Conservation (phyloP, 1,284 basidiomycete species). For the Pseudomicrostroma phylloplanum region DNA sequence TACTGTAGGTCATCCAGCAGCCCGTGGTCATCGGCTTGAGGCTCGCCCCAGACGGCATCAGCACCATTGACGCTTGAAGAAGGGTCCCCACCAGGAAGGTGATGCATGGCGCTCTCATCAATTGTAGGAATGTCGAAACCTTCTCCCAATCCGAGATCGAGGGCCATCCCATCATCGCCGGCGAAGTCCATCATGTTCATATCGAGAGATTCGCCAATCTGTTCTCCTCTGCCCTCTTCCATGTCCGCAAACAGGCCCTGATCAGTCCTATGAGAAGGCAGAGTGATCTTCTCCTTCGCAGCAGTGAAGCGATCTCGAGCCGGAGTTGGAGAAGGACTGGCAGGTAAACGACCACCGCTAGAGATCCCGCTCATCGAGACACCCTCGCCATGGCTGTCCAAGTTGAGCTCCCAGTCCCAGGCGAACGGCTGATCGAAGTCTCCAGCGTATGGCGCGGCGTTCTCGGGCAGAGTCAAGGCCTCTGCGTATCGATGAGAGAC, state of each 20-base stretch:
- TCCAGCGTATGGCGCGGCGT: constrained; percentile 22
- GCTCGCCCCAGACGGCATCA: too few species aligned
- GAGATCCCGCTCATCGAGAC: background rate
- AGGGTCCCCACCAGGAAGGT: too few species aligned
- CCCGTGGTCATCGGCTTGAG: too few species aligned
- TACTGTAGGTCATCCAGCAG: too few species aligned
- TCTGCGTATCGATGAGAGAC: constrained; percentile 2
- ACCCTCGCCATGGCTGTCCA: background rate
- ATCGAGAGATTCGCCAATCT: too few species aligned
- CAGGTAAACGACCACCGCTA: background rate
- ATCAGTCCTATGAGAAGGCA: background rate
- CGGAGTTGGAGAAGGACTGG: background rate
- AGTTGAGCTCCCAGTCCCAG: constrained; percentile 6
- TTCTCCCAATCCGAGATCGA: background rate
- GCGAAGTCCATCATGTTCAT: background rate
- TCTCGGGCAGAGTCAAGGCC: constrained; percentile 22
- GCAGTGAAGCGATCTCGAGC: background rate
- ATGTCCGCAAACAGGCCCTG: too few species aligned
- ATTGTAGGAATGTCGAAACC: background rate
- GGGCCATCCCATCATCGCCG: background rate
- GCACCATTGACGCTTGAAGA: too few species aligned
- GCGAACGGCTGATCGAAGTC: constrained; percentile 23
- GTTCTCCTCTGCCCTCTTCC: too few species aligned
- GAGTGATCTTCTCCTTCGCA: background rate
- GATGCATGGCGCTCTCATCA: too few species aligned